Evolutionary conservation across 2,329 filamentous ascomycete species (phyloP).

Genomic region (Hypoxylon sp.): DNA sequence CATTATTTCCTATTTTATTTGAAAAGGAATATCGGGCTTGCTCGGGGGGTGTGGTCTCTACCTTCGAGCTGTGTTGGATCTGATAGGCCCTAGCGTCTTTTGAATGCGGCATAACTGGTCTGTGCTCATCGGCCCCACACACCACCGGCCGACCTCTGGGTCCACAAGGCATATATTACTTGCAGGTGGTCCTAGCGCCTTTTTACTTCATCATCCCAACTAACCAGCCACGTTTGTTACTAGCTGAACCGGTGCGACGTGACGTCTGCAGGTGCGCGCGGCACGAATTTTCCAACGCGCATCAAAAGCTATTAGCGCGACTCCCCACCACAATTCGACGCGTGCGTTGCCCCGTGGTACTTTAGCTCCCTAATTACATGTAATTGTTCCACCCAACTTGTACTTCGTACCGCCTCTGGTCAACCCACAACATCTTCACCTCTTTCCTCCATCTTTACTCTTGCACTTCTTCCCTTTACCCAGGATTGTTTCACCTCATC

Average conservation of each 20-base stretch:
- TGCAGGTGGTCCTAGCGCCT: conserved; percentile 17
- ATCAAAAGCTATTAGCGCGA: conserved; percentile 40
- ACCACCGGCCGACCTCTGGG: background rate
- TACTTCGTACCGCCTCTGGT: conserved; percentile 33
- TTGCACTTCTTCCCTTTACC: conserved; percentile 15
- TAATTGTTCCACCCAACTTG: conserved; percentile 37
- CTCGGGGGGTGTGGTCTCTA: conserved; percentile 27
- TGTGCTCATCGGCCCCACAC: conserved; percentile 24
- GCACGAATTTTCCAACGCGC: conserved; percentile 26
- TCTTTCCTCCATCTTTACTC: conserved; percentile 5
- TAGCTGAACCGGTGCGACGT: conserved; percentile 37
- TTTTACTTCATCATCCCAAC: too few species aligned
- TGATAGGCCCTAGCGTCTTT: conserved; percentile 34
- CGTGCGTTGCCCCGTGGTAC: conserved; percentile 41
- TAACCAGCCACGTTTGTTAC: too few species aligned
- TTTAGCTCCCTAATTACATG: conserved; percentile 38
- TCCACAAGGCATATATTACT: too few species aligned
- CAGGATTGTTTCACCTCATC: conserved; percentile 3
- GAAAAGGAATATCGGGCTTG: conserved; percentile 33
- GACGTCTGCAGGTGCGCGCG: background rate
- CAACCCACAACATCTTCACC: conserved; percentile 19
- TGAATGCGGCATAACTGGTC: conserved; percentile 22
- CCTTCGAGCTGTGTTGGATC: conserved; percentile 28
- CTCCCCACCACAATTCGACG: conserved; percentile 34
- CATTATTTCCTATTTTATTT: conserved; percentile 27